Conservation (phyloP, 495 filamentous ascomycete genomes). For the Amphirosellinia nigrospora region DNA sequence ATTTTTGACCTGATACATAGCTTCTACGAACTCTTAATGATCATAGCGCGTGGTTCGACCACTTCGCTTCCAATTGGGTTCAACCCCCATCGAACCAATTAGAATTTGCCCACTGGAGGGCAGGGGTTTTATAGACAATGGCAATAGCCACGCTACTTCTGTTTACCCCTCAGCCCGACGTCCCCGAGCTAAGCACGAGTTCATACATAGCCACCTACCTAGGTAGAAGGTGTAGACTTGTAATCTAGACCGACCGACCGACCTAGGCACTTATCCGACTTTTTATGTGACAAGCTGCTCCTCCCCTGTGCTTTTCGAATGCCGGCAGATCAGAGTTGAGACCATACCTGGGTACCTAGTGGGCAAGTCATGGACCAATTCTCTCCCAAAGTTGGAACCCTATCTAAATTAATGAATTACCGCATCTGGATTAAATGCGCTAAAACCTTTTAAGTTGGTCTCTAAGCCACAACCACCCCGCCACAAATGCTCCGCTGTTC, state of each 20-base stretch:
- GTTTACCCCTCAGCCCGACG: background rate
- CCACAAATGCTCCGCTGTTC: background rate
- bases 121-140: constrained; percentile 21
- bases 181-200: background rate
- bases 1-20: constrained; percentile 22
- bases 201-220: background rate
- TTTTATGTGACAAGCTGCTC: background rate
- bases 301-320: background rate
- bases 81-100: constrained; percentile 6
- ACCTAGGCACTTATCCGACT: too few relatives aligned
- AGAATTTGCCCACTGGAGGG: background rate
- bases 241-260: too few relatives aligned
- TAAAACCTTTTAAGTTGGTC: background rate
- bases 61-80: constrained; percentile 26
- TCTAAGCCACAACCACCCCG: constrained; percentile 1
- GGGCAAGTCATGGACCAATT: background rate
- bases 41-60: constrained; percentile 13
- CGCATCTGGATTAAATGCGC: too few relatives aligned
- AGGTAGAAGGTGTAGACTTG: too few relatives aligned
- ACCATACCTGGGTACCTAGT: too few relatives aligned
- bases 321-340: background rate
- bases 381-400: background rate
- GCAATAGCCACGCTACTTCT: constrained; percentile 14
- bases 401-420: background rate
- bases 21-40: constrained; percentile 32